Base-by-base conservation (phyloP, 2,329 filamentous ascomycete species). In the Tolypocladium paradoxum region DNA sequence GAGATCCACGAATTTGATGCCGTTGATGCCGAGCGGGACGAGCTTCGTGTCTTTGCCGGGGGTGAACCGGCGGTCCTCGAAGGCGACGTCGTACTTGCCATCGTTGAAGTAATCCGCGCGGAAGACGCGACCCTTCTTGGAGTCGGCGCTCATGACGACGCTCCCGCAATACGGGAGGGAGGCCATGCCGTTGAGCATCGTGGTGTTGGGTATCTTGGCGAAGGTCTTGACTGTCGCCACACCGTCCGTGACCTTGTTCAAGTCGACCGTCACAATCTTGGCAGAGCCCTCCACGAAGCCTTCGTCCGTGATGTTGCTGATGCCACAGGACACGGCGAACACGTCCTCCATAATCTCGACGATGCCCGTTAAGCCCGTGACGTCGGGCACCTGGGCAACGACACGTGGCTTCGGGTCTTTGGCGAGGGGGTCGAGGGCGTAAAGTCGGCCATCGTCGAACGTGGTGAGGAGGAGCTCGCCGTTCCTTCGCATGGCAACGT, bases 101-200 rank as follows among this genome's bases (percentile, higher is more conserved):
- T 60, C 3, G 9, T 3, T 0, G 60, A 57, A 29, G 31, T 33
- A 33, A 33, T 62, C 47, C 2, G 58, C 37, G 22, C 57, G 56
- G 36, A 54, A 49, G 24, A 62, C 46, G 6, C 40, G 53, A 0
- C 62, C 62, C 1, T 35, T 48, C 12, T 50, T 50, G 34, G 60
- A 61, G 24, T 62, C 62, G 1, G 55, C 61, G 37, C 56, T 57
- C 36, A 64, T 53, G 7, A 64, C 47, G 24, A 57, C 55, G 27
- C 58, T 49, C 2, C 52, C 49, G 27, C 53, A n/a, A 1, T 49
- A 31, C 0, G 54, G 57, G 3, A 64, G 53, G 2, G 53, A 54
- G 4, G 54, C 51, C 55, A 64, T 56, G 52, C 62, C 62, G 38
- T 63, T 63, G 6, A 62, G 51, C 2, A 60, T 52, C 11, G 40